Percentiles rank a stretch among this genome's conserved stretches.
These are phyloP conservation scores for Gyromitra esculenta DNA, from an alignment of 2,329 filamentous ascomycete species.

Conservation along the genomic window DNA sequence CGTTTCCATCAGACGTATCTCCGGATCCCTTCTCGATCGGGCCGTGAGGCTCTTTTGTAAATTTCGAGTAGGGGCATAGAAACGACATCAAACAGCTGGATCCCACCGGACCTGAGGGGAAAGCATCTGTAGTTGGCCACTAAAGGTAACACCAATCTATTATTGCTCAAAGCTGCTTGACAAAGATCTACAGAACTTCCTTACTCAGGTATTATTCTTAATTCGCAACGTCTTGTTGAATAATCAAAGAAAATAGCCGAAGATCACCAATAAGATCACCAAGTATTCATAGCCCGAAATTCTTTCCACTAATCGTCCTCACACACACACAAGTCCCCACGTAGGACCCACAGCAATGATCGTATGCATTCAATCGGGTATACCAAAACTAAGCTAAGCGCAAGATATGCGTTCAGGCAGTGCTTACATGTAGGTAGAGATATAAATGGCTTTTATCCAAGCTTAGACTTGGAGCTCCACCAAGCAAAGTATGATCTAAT, in stretches of 20 bases:
- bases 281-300: neutral
- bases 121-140: neutral
- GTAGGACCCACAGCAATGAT: neutral
- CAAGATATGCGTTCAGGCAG: neutral
- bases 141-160: neutral
- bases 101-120: neutral
- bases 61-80: neutral
- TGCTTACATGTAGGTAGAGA: neutral
- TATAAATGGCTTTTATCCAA: neutral
- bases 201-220: neutral
- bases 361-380: neutral
- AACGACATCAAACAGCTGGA: slow-evolving; percentile 3
- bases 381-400: neutral
- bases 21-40: slow-evolving; percentile 4
- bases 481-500: neutral
- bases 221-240: neutral
- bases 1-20: slow-evolving; percentile 16
- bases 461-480: neutral
- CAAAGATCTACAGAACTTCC: neutral
- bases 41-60: slow-evolving; percentile 13
- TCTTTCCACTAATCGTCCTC: neutral
- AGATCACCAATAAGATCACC: neutral
- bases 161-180: neutral
- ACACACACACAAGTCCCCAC: no score
- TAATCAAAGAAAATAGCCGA: neutral